Evolutionary conservation across 768 basidiomycete genomes (phyloP), one percentile per base, ranked within the genome.

Genomic region (Lentinula aciculospora): DNA sequence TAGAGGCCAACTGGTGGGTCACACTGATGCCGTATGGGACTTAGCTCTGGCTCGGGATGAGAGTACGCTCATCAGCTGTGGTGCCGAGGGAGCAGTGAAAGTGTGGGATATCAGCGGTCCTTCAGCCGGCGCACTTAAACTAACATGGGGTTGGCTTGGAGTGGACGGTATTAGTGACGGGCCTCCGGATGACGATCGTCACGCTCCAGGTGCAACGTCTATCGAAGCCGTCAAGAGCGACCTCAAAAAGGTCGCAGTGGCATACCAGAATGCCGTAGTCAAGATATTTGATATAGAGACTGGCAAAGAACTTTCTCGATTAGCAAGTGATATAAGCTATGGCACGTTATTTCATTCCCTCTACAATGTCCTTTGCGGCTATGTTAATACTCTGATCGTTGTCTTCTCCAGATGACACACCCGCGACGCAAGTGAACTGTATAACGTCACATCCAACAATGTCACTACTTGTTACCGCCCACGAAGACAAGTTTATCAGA

Each of bases 1-100:
- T 28, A 81, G 89, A 36, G 88, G 88, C 32, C 86, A 89, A 62
- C 80, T 98, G 28, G 85, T 95, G 29, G 94, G 95, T 3, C 93
- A 97, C 69, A 92, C 93, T 4, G 95, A 99, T 68, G 93, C 93
- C 4, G 89, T 98, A 25, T 99, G 97, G 97, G 97, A 94, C 67
- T 75, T 98, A 51, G 88, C 90, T 9, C 81, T 96, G 21, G 82
- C 93, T 27, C 81, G 90, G 56, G 88, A 91, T 61, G 89, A 92
- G 68, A 84, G 82, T 58, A 86, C 88, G 7, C 79, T 98, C 40
- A 90, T 96, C 57, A 92, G 89, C 62, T 93, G 91, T 68, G 88
- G 91, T 46, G 90, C 94, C 3, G 96, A 98, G 68, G 95, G 95
- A 19, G 74, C 82, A 0, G 88, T 98, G 63, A 97, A 97, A 71